Conservation (phyloP, 495 filamentous ascomycete genomes). For the Penicillium desertorum region DNA sequence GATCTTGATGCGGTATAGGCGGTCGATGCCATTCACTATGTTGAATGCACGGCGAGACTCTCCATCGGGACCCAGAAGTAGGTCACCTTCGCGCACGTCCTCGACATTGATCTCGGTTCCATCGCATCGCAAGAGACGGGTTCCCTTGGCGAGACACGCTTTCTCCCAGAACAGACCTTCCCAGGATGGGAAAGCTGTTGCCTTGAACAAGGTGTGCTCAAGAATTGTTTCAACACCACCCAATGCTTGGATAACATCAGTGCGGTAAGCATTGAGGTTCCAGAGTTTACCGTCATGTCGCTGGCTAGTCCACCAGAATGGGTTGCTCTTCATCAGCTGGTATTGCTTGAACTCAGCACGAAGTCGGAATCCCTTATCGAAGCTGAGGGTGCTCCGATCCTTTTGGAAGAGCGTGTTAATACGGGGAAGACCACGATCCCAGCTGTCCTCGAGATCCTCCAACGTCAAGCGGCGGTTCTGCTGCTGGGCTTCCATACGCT, state of each 20-base stretch:
- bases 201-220: constrained; percentile 98
- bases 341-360: constrained; percentile 98
- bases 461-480: constrained; percentile 94
- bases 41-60: constrained; percentile 49
- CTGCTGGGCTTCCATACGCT: constrained; percentile 94
- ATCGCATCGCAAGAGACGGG: constrained; percentile 40
- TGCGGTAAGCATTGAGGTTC: constrained; percentile 97
- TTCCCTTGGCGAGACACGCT: constrained; percentile 54
- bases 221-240: constrained; percentile 99
- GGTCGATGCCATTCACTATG: constrained; percentile 46
- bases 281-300: constrained; percentile 97
- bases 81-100: constrained; percentile 48
- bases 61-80: constrained; percentile 50
- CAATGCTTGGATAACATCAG: constrained; percentile 96
- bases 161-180: constrained; percentile 99
- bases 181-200: constrained; percentile 98
- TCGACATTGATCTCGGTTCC: constrained; percentile 44
- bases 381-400: constrained; percentile 93
- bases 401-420: constrained; percentile 99
- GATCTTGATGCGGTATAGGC: constrained; percentile 44
- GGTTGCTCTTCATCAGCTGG: constrained; percentile 99
- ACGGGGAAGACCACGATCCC: constrained; percentile 96
- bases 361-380: constrained; percentile 97
- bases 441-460: constrained; percentile 97
- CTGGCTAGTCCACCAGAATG: constrained; percentile 99